Evolutionary conservation across 208 protist species (phyloP), one percentile per base, ranked within the genome.

Genomic region (Wallacemonas sp.): DNA sequence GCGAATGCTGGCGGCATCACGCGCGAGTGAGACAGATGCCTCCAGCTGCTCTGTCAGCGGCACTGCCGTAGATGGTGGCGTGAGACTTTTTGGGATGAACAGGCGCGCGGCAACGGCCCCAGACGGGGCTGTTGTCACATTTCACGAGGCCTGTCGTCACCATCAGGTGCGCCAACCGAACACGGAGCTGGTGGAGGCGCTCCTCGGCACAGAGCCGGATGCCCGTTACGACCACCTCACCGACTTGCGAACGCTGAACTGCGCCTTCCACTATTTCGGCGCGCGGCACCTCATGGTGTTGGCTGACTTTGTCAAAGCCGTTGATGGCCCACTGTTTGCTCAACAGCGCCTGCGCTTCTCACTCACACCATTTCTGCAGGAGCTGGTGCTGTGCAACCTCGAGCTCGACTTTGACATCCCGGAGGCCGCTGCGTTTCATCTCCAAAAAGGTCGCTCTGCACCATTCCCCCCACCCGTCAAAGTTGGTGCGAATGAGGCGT

Each of bases 401-500:
- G 2, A 16, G 2, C 24, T 64, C 23, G 54, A 56, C 19, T 73
- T 67, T 34, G 27, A 64, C 38, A 16, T 30, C 14, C n/a, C 41
- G 4, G 38, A 30, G 4, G 17, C 38, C 16, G 0, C 21, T 8
- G 12, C 2, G 14, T 34, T 54, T 29, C 41, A 11, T 26, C 30
- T 55, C 5, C 11, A 29, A 5, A 8, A 6, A 55, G 8, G 17
- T 17, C 24, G 19, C n/a, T 12, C n/a, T 5, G 11, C 47, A 17
- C 47, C 21, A 6, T 9, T n/a, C 12, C 49, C 39, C 17, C 30
- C 30, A 4, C n/a, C 52, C 30, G 17, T 26, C 34, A 58, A 46
- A n/a, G 30, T 69, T n/a, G 30, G 64, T 21, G 70, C 65, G 4
- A 66, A 52, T 32, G 60, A 33, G 23, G 76, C 77, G 33, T 36